Conservation (phyloP, 176 grass and related monocot genomes). For the Bolboschoenus planiculmis region DNA sequence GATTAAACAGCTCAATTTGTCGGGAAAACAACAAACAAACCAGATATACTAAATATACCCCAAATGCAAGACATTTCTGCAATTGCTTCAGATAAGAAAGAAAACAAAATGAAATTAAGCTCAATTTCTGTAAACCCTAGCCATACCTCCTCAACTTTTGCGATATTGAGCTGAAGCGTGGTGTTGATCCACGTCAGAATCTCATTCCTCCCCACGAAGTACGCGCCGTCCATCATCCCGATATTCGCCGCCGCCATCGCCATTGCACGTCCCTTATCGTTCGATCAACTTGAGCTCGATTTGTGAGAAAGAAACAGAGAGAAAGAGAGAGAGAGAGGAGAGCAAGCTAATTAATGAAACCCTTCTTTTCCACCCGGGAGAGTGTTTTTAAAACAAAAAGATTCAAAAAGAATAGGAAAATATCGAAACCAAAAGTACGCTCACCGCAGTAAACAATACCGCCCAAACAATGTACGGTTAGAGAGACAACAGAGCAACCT, state of each 20-base stretch:
- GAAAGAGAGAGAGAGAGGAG: neutral
- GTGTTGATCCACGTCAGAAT: conserved; percentile 89
- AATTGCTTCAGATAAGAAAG: neutral
- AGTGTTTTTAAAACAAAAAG: conserved; percentile 24
- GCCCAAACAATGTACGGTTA: neutral
- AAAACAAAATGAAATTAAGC: neutral
- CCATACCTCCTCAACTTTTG: conserved; percentile 89
- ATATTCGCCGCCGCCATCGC: conserved; percentile 50
- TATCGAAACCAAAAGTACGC: neutral
- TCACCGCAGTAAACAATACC: neutral
- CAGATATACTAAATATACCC: neutral
- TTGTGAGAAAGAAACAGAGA: too few species aligned
- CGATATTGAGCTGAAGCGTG: conserved; percentile 67
- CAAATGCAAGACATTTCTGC: neutral
- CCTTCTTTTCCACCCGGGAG: conserved; percentile 20
- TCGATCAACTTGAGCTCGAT: conserved; percentile 11
- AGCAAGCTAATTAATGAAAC: neutral
- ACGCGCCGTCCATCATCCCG: conserved; percentile 89
- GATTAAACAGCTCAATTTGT: neutral
- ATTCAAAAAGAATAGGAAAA: conserved; percentile 12
- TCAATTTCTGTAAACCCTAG: neutral
- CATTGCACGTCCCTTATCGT: neutral
- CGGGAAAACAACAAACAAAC: neutral
- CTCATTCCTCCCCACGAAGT: conserved; percentile 91
- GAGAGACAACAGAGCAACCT: neutral